phyloP scores from a whole-genome alignment of 1,284 basidiomycete genomes.

The Rhodotorula sp. region DNA sequence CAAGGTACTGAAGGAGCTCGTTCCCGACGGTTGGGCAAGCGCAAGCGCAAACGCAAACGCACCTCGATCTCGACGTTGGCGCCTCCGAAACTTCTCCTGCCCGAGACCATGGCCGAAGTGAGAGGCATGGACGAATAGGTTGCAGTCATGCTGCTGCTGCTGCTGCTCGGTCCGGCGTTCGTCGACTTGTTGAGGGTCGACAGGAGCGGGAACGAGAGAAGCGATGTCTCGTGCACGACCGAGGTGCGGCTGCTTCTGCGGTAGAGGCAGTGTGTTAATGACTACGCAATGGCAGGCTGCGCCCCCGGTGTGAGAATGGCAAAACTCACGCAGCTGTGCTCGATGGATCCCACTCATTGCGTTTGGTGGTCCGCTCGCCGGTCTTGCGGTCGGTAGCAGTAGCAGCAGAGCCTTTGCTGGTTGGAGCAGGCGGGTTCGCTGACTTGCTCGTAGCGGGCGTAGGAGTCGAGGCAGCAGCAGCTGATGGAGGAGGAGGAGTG shows the following conservation, averaged over 20 bases:
- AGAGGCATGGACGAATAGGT: constrained; percentile 39
- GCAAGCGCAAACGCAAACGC: background rate
- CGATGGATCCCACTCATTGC: too few relatives aligned
- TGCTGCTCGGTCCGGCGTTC: background rate
- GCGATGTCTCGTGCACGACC: constrained; percentile 19
- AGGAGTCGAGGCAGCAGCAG: background rate
- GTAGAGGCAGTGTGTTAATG: background rate
- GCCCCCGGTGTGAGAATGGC: background rate
- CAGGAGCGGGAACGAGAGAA: constrained; percentile 19
- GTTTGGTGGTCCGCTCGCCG: too few relatives aligned
- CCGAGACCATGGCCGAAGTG: constrained; percentile 30
- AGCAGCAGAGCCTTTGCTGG: too few relatives aligned
- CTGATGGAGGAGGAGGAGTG: background rate
- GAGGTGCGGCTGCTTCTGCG: constrained; percentile 16
- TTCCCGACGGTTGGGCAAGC: too few relatives aligned
- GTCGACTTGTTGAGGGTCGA: background rate
- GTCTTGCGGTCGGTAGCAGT: too few relatives aligned
- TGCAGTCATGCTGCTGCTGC: background rate
- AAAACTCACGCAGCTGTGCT: too few relatives aligned
- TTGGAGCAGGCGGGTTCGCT: background rate
- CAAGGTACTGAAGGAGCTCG: background rate
- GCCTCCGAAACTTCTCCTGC: constrained; percentile 30
- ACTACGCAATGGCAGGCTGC: background rate
- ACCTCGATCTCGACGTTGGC: constrained; percentile 40
- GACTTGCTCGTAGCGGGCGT: background rate